Conservation (phyloP, 1,139 yeast genomes). For the Yamadazyma trypodendri region DNA sequence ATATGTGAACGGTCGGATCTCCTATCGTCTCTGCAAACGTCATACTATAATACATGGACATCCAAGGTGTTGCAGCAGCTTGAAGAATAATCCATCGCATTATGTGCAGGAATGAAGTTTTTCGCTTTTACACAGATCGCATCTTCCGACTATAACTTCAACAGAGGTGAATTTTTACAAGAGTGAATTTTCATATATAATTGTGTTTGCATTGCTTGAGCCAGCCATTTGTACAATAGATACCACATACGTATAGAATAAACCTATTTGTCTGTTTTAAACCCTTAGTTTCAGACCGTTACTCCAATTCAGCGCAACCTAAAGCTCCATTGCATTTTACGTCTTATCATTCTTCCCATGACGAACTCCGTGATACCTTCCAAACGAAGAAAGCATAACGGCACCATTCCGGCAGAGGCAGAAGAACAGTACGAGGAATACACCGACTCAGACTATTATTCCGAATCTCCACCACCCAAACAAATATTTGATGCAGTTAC, state of each 20-base stretch:
- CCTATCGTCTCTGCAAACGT: constrained; percentile 26
- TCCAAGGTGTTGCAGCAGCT: constrained; percentile 9
- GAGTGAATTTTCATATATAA: too few relatives aligned
- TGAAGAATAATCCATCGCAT: constrained; percentile 1
- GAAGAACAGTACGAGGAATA: not conserved
- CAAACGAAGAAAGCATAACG: constrained; percentile 5
- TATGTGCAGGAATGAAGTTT: not conserved
- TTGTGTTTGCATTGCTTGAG: too few relatives aligned
- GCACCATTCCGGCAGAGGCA: not conserved
- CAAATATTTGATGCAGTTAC: constrained; percentile 7
- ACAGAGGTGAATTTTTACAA: not conserved
- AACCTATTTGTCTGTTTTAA: not conserved
- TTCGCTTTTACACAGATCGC: constrained; percentile 3
- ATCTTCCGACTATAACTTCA: constrained; percentile 3
- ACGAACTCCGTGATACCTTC: constrained; percentile 3
- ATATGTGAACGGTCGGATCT: constrained; percentile 30
- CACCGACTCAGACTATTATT: constrained; percentile 3
- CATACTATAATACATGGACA: constrained; percentile 36
- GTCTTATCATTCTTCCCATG: too few relatives aligned
- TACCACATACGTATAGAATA: not conserved
- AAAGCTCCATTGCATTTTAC: too few relatives aligned
- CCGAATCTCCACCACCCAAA: constrained; percentile 7
- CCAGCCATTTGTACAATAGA: too few relatives aligned
- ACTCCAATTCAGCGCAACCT: too few relatives aligned
- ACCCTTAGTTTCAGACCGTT: too few relatives aligned